phyloP scores from a whole-genome alignment of 192 early-diverging fungal genomes.

The Backusella australiensis region DNA sequence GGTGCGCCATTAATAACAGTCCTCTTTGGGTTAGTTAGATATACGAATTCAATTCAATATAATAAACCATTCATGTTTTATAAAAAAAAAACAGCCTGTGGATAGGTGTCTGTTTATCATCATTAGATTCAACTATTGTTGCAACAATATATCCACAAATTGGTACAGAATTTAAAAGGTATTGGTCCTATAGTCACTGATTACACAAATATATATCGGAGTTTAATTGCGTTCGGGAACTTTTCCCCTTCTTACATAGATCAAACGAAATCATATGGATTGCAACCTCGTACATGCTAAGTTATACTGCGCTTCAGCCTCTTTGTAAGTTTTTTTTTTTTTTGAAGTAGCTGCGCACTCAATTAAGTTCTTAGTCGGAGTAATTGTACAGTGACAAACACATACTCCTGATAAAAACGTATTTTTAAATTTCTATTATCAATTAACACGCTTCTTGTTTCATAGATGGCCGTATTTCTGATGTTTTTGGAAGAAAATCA shows the following conservation, averaged over 20 bases:
- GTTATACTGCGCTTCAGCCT: conserved; percentile 74
- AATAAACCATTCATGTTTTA: background rate
- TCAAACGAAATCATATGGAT: conserved; percentile 77
- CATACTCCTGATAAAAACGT: background rate
- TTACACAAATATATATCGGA: background rate
- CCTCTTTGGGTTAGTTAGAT: conserved; percentile 12
- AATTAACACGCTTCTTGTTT: background rate
- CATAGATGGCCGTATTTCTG: conserved; percentile 57
- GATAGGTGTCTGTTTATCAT: conserved; percentile 30
- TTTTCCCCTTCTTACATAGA: background rate
- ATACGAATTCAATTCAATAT: background rate
- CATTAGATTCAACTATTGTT: conserved; percentile 34
- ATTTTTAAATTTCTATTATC: background rate
- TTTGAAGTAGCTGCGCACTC: background rate
- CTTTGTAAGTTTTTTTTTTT: conserved; percentile 48
- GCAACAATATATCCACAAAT: conserved; percentile 33
- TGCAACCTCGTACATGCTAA: conserved; percentile 71
- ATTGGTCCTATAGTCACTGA: background rate
- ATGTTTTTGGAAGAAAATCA: conserved; percentile 78
- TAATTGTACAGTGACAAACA: background rate
- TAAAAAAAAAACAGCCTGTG: conserved; percentile 19
- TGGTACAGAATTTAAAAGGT: conserved; percentile 37
- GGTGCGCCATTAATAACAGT: conserved; percentile 14
- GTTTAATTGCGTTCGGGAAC: conserved; percentile 20
- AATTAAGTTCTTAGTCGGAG: background rate